Evolutionary conservation across 1,284 basidiomycete species (phyloP).

Genomic region (Trichosporon inkin): DNA sequence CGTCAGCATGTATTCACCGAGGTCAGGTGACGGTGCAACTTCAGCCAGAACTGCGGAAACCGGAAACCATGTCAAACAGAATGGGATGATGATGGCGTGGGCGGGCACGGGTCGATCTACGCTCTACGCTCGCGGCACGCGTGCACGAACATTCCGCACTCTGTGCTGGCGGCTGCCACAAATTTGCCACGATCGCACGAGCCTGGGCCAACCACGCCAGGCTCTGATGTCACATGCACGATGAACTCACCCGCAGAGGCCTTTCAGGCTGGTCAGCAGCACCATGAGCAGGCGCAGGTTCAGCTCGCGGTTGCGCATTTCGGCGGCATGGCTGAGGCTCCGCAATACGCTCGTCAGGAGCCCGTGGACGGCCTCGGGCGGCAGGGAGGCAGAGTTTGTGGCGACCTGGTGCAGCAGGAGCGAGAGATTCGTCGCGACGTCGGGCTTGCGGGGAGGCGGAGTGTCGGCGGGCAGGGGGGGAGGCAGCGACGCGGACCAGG

Average conservation of each 20-base stretch:
- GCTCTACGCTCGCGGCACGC: too few species aligned
- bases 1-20: neutral
- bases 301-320: slow-evolving; percentile 6
- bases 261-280: neutral
- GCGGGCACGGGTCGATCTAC: too few species aligned
- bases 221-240: too few species aligned
- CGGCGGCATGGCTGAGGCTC: neutral
- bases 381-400: neutral
- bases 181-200: too few species aligned
- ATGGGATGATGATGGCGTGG: too few species aligned
- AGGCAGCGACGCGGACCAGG: slow-evolving; percentile 1
- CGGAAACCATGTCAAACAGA: too few species aligned
- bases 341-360: neutral
- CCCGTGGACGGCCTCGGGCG: neutral
- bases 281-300: slow-evolving; percentile 4
- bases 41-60: neutral
- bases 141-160: too few species aligned
- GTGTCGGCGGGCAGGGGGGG: slow-evolving; percentile 1
- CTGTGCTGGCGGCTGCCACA: too few species aligned
- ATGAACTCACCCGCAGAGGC: neutral
- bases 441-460: neutral
- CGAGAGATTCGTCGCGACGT: slow-evolving; percentile 3
- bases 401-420: neutral
- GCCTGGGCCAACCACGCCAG: too few species aligned
- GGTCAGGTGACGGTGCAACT: neutral